These are phyloP conservation scores for Trichoderma endophyticum DNA, from an alignment of 2,329 filamentous ascomycete species.

Conservation along the genomic window DNA sequence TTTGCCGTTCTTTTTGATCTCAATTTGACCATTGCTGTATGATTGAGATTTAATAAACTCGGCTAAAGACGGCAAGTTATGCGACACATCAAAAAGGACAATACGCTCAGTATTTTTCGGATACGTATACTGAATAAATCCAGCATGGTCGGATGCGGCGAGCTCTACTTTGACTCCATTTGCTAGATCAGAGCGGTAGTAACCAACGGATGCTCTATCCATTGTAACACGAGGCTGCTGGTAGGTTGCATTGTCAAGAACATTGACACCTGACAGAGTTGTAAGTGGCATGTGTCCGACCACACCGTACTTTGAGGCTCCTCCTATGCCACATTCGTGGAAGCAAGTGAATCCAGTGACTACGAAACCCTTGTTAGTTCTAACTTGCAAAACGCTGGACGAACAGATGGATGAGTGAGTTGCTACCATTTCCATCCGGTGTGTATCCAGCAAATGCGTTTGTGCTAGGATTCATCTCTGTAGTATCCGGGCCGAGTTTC, in stretches of 20 bases:
- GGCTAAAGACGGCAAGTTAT: conserved; percentile 43
- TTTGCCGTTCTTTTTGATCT: conserved; percentile 36
- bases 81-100: conserved; percentile 46
- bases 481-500: conserved; percentile 43
- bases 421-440: conserved; percentile 36
- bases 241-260: conserved; percentile 48
- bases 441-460: conserved; percentile 37
- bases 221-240: conserved; percentile 41
- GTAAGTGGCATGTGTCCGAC: conserved; percentile 48
- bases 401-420: neutral
- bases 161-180: conserved; percentile 50
- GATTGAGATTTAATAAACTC: conserved; percentile 36
- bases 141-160: conserved; percentile 46
- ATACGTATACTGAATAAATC: conserved; percentile 52
- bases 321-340: conserved; percentile 56
- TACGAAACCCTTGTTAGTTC: neutral
- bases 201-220: conserved; percentile 49
- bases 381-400: too few relatives aligned
- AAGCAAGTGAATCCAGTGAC: conserved; percentile 51
- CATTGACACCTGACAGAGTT: conserved; percentile 38
- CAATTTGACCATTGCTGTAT: conserved; percentile 41
- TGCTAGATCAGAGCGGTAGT: conserved; percentile 49
- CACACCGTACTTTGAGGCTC: conserved; percentile 57
- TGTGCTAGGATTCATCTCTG: conserved; percentile 15
- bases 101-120: conserved; percentile 38